Conservation (phyloP, 140 eudicot species). For the Oenanthe javanica region DNA sequence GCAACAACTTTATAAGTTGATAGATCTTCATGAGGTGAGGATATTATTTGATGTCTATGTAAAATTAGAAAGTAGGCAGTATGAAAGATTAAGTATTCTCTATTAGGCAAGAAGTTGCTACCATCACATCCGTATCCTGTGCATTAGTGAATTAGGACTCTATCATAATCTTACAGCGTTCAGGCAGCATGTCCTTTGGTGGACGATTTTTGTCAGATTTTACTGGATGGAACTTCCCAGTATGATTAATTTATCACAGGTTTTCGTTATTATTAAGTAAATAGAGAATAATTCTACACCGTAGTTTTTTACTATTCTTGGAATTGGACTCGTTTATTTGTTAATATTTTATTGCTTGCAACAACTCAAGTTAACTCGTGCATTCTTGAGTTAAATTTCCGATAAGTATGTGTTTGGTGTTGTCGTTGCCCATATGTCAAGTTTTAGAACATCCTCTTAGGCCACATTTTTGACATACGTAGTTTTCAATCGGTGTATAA, state of each 20-base stretch:
- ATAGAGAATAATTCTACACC: not conserved
- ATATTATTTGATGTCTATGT: not conserved
- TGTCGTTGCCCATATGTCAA: not conserved
- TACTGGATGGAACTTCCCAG: not conserved
- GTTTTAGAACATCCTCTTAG: not conserved
- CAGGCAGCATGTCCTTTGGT: not conserved
- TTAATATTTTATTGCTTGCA: not conserved
- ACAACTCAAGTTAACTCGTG: not conserved
- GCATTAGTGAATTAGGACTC: not conserved
- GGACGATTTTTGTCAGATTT: not conserved
- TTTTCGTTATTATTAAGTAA: not conserved
- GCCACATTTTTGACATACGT: not conserved
- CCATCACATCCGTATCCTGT: not conserved
- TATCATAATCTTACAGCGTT: not conserved
- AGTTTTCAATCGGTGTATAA: not conserved
- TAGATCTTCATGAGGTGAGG: constrained; percentile 91
- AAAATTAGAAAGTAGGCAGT: not conserved
- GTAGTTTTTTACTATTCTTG: not conserved
- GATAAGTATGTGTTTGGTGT: not conserved
- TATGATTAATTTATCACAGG: not conserved
- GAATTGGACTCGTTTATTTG: not conserved
- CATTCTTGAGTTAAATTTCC: not conserved
- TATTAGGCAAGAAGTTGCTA: not conserved
- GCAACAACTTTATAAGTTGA: constrained; percentile 77
- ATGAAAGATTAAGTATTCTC: not conserved